Conservation (phyloP, 140 eudicot genomes). For the Stevia rebaudiana region DNA sequence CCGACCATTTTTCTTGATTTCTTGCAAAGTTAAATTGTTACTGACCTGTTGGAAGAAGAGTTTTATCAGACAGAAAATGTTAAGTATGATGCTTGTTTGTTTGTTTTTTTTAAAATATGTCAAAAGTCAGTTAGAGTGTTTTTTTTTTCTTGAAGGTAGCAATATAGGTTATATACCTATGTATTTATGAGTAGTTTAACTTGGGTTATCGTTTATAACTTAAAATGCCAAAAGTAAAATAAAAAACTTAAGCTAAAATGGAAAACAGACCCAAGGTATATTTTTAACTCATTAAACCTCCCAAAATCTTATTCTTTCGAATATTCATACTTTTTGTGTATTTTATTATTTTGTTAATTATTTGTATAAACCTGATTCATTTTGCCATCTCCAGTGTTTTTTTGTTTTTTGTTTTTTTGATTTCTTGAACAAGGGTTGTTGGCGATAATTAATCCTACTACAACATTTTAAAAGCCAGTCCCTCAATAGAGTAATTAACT, state of each 20-base stretch:
- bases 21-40: not conserved
- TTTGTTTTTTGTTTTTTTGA: not conserved
- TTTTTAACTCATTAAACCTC: not conserved
- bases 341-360: not conserved
- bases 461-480: not conserved
- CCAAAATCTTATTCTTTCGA: not conserved
- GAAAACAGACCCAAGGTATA: not conserved
- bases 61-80: not conserved
- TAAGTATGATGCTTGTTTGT: not conserved
- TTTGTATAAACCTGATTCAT: not conserved
- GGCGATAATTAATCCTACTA: not conserved
- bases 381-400: not conserved
- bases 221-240: not conserved
- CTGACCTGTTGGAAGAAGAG: conserved; percentile 3
- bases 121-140: not conserved
- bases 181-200: not conserved
- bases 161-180: not conserved
- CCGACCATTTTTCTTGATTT: not conserved
- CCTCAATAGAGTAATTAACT: not conserved
- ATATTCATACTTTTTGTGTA: not conserved
- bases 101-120: not conserved
- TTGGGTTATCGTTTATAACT: not conserved
- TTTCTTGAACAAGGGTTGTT: not conserved
- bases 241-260: not conserved
- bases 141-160: not conserved